Evolutionary conservation across 163 green algal genomes (phyloP), one percentile per base, ranked within the genome.

Genomic region (Volvox carteri): DNA sequence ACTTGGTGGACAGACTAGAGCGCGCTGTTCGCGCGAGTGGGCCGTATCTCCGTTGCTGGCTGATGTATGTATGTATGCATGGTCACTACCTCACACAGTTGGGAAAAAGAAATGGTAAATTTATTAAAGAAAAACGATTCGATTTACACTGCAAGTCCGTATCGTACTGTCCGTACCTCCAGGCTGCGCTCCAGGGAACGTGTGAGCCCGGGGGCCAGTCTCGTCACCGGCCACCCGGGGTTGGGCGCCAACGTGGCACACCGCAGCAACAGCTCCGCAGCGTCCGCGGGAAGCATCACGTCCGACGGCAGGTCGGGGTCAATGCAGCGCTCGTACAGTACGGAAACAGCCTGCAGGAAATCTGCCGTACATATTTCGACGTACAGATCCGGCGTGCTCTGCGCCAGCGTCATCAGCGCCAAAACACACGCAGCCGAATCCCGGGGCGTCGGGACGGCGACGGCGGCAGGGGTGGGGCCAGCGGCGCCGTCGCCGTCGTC

Each of bases 381-480:
- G 84, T 83, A 76, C 35, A 89, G 68, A 28, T 78, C 68, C 7
- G 70, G 68, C 30, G 70, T 84, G 28, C 16, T 18, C 19, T 75
- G 48, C 18, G 68, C 50, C 35, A 89, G 84, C 37, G 50, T 75
- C 52, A 89, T 41, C 16, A 89, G 70, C 52, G 84, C 84, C 39
- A 89, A 39, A 14, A 75, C 84, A 39, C 84, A 89, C 33, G 70
- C 84, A 42, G 84, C 84, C 11, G 58, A 19, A 52, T 89, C 84
- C 37, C 84, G 84, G 8, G 44, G 65, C 23, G 81, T 60, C n/a
- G 35, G 28, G 46, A 25, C 11, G 46, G 44, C 65, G 42, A 30
- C 62, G 28, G 39, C 41, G 54, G 37, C 54, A 28, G 54, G 7
- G 21, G 54, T 16, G 12, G 5, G 19, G 6, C n/a, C 42, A 41